Evolutionary conservation across 208 protist genomes (phyloP), one percentile per base, ranked within the genome.

Genomic region (Acanthamoeba triangularis): DNA sequence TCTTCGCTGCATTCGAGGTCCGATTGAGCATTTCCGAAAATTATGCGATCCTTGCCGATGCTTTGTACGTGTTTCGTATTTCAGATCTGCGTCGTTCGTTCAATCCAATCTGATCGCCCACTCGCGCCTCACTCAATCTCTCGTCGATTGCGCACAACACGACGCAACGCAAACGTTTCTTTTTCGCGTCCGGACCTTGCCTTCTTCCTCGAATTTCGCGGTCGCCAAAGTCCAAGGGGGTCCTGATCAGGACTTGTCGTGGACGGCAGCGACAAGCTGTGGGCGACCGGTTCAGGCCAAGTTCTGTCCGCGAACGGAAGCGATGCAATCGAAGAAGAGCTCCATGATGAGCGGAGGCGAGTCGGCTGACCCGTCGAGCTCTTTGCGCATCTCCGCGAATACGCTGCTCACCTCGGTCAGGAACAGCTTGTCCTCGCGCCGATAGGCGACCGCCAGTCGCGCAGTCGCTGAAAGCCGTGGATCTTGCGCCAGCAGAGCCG

Each of bases 391-490:
- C 76, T 49, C 47, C 18, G 37, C 76, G n/a, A 85, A 85, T 6
- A 85, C 47, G 35, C 13, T 33, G 28, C 44, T 28, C 76, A 85
- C 20, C n/a, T 85, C 76, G 3, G 44, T 18, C 25, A 85, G 44
- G 76, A 85, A 85, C 7, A 49, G 76, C 76, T 85, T 85, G 44
- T 85, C 76, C 76, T 85, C 76, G 11, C 25, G 76, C 18, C 76
- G 35, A 44, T 85, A 85, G 47, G 41, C 6, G 5, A 85, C 47
- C 0, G 76, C 76, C 76, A 85, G 13, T 25, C 30, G 76, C 35
- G 76, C 44, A 5, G 76, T 85, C 4, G 35, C 28, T 13, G 76
- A 85, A 16, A 85, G 69, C 10, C 16, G 52, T n/a, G 16, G 69
- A 8, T n/a, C 28, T 0, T 78, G 1, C 69, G 52, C 18, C 69